phyloP scores from a whole-genome alignment of 495 filamentous ascomycete genomes.

The Clavariopsis aquatica region DNA sequence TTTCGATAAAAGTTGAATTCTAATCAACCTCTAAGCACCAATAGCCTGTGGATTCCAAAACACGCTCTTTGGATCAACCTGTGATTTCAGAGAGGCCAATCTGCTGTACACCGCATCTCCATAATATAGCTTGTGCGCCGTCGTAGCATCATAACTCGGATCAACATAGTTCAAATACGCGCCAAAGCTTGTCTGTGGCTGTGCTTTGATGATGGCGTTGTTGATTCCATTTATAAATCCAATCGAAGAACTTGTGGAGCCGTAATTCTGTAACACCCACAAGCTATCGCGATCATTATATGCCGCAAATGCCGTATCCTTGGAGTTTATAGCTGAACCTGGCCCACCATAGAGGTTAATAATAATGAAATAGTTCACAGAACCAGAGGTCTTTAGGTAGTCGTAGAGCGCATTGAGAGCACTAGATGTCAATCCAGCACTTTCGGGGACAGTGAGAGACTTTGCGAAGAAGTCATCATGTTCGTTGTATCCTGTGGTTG shows the following conservation, averaged over 20 bases:
- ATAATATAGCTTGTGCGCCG: slow-evolving; percentile 59
- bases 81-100: slow-evolving; percentile 54
- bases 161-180: slow-evolving; percentile 74
- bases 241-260: slow-evolving; percentile 42
- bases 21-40: slow-evolving; percentile 11
- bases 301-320: slow-evolving; percentile 32
- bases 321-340: slow-evolving; percentile 22
- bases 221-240: slow-evolving; percentile 51
- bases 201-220: slow-evolving; percentile 34
- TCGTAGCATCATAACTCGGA: slow-evolving; percentile 51
- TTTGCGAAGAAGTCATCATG: slow-evolving; percentile 57
- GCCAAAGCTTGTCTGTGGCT: slow-evolving; percentile 38
- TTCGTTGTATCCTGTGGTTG: slow-evolving; percentile 32
- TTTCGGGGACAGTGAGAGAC: slow-evolving; percentile 43
- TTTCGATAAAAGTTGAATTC: neutral
- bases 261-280: slow-evolving; percentile 32
- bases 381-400: slow-evolving; percentile 41
- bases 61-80: slow-evolving; percentile 55
- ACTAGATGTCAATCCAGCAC: slow-evolving; percentile 43
- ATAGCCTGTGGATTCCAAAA: slow-evolving; percentile 69
- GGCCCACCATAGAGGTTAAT: slow-evolving; percentile 30
- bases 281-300: slow-evolving; percentile 56
- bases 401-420: slow-evolving; percentile 49
- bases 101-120: slow-evolving; percentile 47
- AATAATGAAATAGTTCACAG: slow-evolving; percentile 18